A percentile compares a stretch with the other conserved stretches of the same genome.
These are phyloP conservation scores for Stipa capillata DNA, from an alignment of 176 grass and related monocot species.

Conservation along the genomic window DNA sequence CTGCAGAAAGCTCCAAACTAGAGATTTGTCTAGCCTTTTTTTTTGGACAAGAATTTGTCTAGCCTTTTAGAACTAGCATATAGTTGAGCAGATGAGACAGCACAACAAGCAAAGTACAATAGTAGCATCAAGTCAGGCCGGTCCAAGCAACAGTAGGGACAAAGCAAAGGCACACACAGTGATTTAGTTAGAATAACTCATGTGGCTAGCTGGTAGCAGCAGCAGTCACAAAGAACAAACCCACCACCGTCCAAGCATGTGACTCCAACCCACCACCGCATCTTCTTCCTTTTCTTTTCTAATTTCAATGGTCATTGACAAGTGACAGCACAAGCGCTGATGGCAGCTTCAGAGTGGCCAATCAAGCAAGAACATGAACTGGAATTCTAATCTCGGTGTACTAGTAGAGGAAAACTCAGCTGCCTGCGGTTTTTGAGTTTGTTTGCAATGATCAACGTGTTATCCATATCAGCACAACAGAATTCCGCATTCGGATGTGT, in stretches of 20 bases:
- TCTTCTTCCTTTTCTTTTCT: not conserved
- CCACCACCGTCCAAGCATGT: conserved; percentile 38
- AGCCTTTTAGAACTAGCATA: not conserved
- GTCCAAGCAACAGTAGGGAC: conserved; percentile 4
- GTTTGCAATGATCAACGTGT: not conserved
- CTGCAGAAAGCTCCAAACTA: conserved; percentile 19
- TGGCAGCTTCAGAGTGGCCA: not conserved
- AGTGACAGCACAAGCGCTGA: conserved; percentile 5
- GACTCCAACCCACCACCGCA: conserved; percentile 23
- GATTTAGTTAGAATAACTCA: not conserved
- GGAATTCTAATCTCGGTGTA: not conserved
- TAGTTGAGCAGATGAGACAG: conserved; percentile 12
- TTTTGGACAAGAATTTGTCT: too few species aligned
- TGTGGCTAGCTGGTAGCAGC: not conserved
- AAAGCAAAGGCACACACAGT: conserved; percentile 23
- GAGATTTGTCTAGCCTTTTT: conserved; percentile 13
- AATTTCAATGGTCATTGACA: not conserved
- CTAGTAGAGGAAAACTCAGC: too few species aligned
- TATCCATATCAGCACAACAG: not conserved
- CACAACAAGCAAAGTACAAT: conserved; percentile 25
- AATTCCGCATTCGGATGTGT: not conserved
- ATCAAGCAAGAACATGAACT: not conserved
- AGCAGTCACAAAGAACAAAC: conserved; percentile 17
- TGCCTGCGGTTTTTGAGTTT: not conserved
- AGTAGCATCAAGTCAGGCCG: conserved; percentile 5